These are phyloP conservation scores for Xylogone sp. DNA, from an alignment of 2,329 filamentous ascomycete species.

Conservation along the genomic window DNA sequence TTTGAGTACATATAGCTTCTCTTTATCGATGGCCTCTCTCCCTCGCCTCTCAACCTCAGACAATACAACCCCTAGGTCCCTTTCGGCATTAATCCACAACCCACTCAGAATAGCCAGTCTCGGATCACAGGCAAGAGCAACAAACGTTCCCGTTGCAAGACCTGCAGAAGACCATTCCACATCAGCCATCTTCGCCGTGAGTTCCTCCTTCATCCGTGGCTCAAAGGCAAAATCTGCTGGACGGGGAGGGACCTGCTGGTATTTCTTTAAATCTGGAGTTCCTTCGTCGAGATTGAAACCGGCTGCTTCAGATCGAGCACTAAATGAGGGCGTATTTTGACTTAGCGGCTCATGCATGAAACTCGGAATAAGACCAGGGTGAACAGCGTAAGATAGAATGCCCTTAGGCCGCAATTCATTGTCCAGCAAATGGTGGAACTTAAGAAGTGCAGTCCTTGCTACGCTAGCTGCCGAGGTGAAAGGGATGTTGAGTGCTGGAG, in stretches of 20 bases:
- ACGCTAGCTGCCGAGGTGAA: constrained; percentile 11
- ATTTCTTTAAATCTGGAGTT: neutral
- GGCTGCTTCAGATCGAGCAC: neutral
- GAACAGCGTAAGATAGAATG: constrained; percentile 14
- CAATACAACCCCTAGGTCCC: constrained; percentile 26
- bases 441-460: constrained; percentile 13
- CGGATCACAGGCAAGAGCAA: constrained; percentile 15
- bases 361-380: constrained; percentile 13
- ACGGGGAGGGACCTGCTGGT: neutral
- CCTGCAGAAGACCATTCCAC: constrained; percentile 14
- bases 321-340: neutral
- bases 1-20: constrained; percentile 17
- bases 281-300: neutral
- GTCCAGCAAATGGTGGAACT: constrained; percentile 18
- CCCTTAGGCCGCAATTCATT: constrained; percentile 16
- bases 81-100: constrained; percentile 16
- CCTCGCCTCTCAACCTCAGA: constrained; percentile 9
- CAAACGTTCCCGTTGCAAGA: constrained; percentile 15
- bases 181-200: constrained; percentile 1
- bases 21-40: constrained; percentile 6
- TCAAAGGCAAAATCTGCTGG: constrained; percentile 11
- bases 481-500: constrained; percentile 7
- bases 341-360: neutral
- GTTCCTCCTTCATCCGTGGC: constrained; percentile 2
- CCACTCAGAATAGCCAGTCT: constrained; percentile 14